phyloP scores from a whole-genome alignment of 2,329 filamentous ascomycete species.

The Ophiocordyceps robertsii region DNA sequence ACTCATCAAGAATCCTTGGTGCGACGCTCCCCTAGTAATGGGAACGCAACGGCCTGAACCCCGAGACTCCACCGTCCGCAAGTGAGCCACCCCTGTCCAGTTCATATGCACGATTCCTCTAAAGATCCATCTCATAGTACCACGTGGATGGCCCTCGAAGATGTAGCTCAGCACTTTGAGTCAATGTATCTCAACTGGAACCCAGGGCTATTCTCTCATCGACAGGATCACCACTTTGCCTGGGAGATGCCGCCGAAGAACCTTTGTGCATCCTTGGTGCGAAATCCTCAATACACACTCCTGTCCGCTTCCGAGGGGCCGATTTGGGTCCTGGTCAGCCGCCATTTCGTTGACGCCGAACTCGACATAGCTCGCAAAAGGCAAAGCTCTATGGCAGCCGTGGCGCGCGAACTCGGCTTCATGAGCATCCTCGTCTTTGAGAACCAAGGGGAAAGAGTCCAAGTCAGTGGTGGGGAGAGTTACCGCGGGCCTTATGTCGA shows the following conservation, averaged over 20 bases:
- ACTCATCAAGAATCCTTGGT: conserved; percentile 94
- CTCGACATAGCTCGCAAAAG: conserved; percentile 38
- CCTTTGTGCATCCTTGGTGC: conserved; percentile 40
- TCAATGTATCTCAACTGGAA: conserved; percentile 98
- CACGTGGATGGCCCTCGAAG: conserved; percentile 87
- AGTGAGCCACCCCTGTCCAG: conserved; percentile 1
- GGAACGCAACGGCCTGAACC: conserved; percentile 16
- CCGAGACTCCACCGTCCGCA: not conserved
- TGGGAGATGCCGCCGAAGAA: conserved; percentile 52
- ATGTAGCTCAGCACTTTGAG: conserved; percentile 83
- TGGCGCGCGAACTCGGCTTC: conserved; percentile 53
- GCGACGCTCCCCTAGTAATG: conserved; percentile 56
- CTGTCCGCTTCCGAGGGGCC: conserved; percentile 42
- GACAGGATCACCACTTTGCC: conserved; percentile 80
- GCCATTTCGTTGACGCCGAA: conserved; percentile 67
- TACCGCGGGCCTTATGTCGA: conserved; percentile 81
- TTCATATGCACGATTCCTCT: conserved; percentile 2
- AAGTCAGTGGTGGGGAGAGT: conserved; percentile 57
- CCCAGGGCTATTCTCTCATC: conserved; percentile 63
- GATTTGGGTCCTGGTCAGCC: conserved; percentile 75
- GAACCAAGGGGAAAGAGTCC: conserved; percentile 55
- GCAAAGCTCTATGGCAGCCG: conserved; percentile 25
- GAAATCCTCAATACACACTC: conserved; percentile 62
- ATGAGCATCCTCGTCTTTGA: conserved; percentile 79
- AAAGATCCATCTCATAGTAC: conserved; percentile 39